phyloP scores from a whole-genome alignment of 768 basidiomycete species.

The Strobilomyces confusus region DNA sequence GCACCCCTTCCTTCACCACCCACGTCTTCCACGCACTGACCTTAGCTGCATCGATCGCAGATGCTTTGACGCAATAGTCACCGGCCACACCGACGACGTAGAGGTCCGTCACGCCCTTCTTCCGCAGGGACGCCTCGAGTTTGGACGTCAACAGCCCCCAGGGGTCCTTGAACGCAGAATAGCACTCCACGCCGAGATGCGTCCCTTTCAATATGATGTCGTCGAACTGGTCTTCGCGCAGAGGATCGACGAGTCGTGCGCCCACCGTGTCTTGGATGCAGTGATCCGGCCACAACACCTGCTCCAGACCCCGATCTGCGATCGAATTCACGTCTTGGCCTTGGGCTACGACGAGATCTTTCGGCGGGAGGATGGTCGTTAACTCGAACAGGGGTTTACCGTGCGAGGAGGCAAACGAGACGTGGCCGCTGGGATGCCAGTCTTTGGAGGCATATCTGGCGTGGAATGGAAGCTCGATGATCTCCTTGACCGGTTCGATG shows the following conservation, averaged over 20 bases:
- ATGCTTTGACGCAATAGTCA: conserved; percentile 71
- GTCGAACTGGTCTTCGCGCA: conserved; percentile 41
- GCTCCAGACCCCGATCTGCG: conserved; percentile 33
- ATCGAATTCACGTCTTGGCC: conserved; percentile 18
- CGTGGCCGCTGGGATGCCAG: conserved; percentile 56
- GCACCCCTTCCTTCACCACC: conserved; percentile 47
- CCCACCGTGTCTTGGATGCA: conserved; percentile 62
- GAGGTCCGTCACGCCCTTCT: conserved; percentile 49
- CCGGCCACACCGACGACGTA: conserved; percentile 69
- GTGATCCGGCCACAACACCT: conserved; percentile 80
- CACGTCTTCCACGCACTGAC: conserved; percentile 44
- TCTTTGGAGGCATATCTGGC: conserved; percentile 53
- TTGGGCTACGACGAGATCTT: conserved; percentile 29
- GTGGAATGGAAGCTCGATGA: conserved; percentile 55
- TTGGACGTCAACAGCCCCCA: conserved; percentile 46
- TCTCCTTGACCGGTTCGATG: conserved; percentile 48
- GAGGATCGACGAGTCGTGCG: conserved; percentile 52
- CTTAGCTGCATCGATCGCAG: conserved; percentile 51
- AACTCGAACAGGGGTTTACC: conserved; percentile 36
- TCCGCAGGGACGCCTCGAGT: conserved; percentile 41
- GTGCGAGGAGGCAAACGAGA: conserved; percentile 67
- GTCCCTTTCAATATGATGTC: conserved; percentile 52
- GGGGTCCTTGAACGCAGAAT: conserved; percentile 73
- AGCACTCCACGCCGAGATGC: conserved; percentile 62
- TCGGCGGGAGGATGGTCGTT: conserved; percentile 35